phyloP scores from a whole-genome alignment of 148 eudicot genomes.

The Vaccinium macrocarpon region DNA sequence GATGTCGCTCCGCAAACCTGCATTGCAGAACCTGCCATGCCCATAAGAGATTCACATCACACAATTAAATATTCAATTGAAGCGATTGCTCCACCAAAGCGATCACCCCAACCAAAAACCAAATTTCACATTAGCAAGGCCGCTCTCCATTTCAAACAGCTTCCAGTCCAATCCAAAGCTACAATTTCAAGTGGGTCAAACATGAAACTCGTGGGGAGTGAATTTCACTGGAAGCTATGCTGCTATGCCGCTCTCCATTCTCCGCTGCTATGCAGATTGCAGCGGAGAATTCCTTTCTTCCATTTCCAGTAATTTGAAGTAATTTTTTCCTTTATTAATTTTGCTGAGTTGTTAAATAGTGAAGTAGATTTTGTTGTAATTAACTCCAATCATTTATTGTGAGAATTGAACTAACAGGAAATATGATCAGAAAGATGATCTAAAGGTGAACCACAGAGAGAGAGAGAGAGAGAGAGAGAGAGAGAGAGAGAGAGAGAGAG shows the following conservation, averaged over 20 bases:
- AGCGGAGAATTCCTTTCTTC: background rate
- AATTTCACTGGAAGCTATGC: constrained; percentile 7
- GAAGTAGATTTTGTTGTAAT: background rate
- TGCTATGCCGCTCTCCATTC: too few relatives aligned
- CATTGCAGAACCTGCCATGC: constrained; percentile 80
- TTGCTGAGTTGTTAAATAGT: background rate
- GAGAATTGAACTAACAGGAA: background rate
- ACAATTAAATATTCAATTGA: background rate
- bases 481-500: constrained; percentile 17
- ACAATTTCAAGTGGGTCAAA: constrained; percentile 1
- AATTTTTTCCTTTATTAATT: background rate
- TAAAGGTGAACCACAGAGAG: background rate
- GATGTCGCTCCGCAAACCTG: constrained; percentile 82
- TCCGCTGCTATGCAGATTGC: background rate
- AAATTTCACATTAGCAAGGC: background rate
- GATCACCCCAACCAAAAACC: background rate
- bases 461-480: constrained; percentile 3
- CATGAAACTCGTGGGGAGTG: background rate
- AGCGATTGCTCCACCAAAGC: background rate
- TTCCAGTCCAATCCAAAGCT: background rate
- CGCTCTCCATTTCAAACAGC: constrained; percentile 6
- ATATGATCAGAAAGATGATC: background rate
- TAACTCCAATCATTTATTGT: background rate
- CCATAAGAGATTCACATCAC: constrained; percentile 36
- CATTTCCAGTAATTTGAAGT: background rate